Conservation (phyloP, 306 rosid species). For the Clitoria ternatea region DNA sequence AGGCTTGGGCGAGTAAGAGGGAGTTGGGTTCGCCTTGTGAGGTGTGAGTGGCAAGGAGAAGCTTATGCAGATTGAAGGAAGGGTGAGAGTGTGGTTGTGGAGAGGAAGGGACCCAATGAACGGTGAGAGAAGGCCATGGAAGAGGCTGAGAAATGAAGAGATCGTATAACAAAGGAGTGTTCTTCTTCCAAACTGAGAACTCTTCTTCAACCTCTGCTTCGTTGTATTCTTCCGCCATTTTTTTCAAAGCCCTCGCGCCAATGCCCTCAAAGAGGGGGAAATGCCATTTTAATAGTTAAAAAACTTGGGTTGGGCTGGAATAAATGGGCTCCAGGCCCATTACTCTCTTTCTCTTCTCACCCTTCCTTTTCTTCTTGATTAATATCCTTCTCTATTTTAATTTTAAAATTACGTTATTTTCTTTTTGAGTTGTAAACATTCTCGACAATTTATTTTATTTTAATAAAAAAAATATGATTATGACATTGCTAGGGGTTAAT, state of each 20-base stretch:
- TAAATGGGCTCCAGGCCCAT: neutral
- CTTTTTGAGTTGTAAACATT: too few species aligned
- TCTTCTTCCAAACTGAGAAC: constrained; percentile 83
- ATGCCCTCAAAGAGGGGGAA: constrained; percentile 18
- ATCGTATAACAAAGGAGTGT: constrained; percentile 76
- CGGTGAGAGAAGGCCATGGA: constrained; percentile 94
- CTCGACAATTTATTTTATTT: too few species aligned
- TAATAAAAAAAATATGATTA: too few species aligned
- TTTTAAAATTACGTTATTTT: too few species aligned
- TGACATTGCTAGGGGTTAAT: too few species aligned
- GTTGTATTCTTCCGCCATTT: constrained; percentile 47
- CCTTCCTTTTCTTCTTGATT: too few species aligned
- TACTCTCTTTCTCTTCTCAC: neutral
- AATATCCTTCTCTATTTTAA: too few species aligned
- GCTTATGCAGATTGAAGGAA: constrained; percentile 58
- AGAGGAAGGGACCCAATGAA: constrained; percentile 46
- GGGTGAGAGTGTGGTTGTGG: constrained; percentile 44
- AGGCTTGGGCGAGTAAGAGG: constrained; percentile 67
- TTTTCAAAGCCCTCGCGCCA: constrained; percentile 21
- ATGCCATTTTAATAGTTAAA: neutral
- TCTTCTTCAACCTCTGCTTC: constrained; percentile 56
- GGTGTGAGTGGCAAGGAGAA: constrained; percentile 86
- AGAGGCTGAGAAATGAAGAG: constrained; percentile 71
- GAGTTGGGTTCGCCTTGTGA: constrained; percentile 57
- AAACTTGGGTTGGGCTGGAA: neutral